phyloP scores from a whole-genome alignment of 1,284 basidiomycete species.

The Coriolopsis trogii region DNA sequence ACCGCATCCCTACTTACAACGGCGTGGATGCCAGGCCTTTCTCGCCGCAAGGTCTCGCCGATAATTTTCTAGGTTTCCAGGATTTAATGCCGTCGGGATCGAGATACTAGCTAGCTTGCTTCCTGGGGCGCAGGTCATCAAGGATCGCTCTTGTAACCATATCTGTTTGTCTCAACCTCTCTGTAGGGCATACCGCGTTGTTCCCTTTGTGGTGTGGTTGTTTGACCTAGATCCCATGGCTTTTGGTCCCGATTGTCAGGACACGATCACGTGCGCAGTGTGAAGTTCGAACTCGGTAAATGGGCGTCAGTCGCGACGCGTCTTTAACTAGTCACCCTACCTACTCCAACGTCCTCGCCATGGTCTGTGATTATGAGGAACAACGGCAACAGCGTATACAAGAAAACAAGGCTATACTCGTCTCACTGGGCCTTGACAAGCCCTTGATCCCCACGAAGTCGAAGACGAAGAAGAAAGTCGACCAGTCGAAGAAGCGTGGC shows the following conservation, averaged over 20 bases:
- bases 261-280: slow-evolving; percentile 16
- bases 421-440: slow-evolving; percentile 40
- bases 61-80: slow-evolving; percentile 22
- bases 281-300: neutral
- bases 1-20: slow-evolving; percentile 22
- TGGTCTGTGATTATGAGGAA: slow-evolving; percentile 25
- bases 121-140: too few species aligned
- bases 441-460: slow-evolving; percentile 8
- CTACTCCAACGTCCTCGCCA: neutral
- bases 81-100: slow-evolving; percentile 13
- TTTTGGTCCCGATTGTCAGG: too few species aligned
- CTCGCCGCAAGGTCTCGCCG: slow-evolving; percentile 16
- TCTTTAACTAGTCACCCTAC: neutral
- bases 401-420: slow-evolving; percentile 50
- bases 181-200: too few species aligned
- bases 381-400: slow-evolving; percentile 44
- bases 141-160: too few species aligned
- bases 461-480: slow-evolving; percentile 46
- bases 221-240: too few species aligned
- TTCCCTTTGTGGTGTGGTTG: neutral
- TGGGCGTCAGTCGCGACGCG: neutral
- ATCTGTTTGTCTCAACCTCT: too few species aligned
- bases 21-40: slow-evolving; percentile 22
- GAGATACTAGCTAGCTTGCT: neutral
- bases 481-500: slow-evolving; percentile 38